Conservation (phyloP, 2,329 filamentous ascomycete species). For the Claviceps monticola region DNA sequence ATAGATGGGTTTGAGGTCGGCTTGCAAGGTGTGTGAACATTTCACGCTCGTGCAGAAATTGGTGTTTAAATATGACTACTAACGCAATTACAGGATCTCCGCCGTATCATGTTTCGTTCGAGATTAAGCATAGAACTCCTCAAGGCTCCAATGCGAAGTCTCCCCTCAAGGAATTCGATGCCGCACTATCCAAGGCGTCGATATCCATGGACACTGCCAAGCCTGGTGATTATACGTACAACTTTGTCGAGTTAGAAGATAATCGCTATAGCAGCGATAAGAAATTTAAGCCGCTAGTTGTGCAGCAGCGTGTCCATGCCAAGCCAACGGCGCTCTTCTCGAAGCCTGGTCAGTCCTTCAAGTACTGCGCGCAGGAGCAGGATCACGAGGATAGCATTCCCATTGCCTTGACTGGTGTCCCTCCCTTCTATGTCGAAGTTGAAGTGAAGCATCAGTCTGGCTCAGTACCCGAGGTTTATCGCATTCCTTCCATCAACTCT, state of each 20-base stretch:
- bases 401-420: constrained; percentile 65
- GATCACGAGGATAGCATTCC: constrained; percentile 77
- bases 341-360: constrained; percentile 84
- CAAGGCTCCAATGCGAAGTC: constrained; percentile 51
- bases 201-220: constrained; percentile 77
- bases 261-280: constrained; percentile 68
- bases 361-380: constrained; percentile 80
- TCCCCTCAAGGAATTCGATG: constrained; percentile 59
- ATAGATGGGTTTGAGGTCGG: constrained; percentile 76
- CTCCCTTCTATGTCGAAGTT: constrained; percentile 83
- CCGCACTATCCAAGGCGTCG: constrained; percentile 60
- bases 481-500: constrained; percentile 63
- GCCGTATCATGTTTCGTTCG: constrained; percentile 73
- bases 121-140: constrained; percentile 57
- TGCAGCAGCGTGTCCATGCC: constrained; percentile 75
- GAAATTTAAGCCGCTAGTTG: constrained; percentile 49
- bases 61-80: constrained; percentile 16
- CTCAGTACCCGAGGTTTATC: constrained; percentile 64
- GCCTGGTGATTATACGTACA: constrained; percentile 74
- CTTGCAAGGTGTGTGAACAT: constrained; percentile 48
- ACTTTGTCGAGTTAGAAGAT: constrained; percentile 71
- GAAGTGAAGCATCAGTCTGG: constrained; percentile 86
- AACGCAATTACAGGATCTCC: constrained; percentile 43
- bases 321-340: constrained; percentile 71
- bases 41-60: not conserved